Base-by-base conservation (phyloP, 73 alveolate species). In the Paramecium primaurelia region DNA sequence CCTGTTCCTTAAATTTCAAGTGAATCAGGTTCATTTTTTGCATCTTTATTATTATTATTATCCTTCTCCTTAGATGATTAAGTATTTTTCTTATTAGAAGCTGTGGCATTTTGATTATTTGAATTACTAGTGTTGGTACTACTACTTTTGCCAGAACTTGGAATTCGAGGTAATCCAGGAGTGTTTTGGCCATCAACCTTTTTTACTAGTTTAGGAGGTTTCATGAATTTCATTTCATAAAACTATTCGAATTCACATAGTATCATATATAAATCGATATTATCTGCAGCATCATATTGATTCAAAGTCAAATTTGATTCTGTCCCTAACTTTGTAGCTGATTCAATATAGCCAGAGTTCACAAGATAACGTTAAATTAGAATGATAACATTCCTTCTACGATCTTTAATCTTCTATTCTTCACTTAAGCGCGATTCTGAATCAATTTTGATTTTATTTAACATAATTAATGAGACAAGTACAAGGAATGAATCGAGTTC, bases 171-270 rank as follows among this genome's bases (percentile, higher is more conserved):
- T 60, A 92, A 97, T 89, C 84, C 95, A 8, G 77, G 77, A 8
- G 77, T 59, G 58, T 95, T 94, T 92, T 77, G 73, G 18, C 77
- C 71, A 44, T 95, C 94, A 30, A 90, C 94, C 92, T 97, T 97
- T 94, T 95, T 96, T 1, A 96, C 96, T 64, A 97, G 93, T 58
- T 93, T 96, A 0, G 99, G 99, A 86, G 93, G 96, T 93, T 96
- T 97, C 58, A 93, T 92, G 92, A 97, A 96, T 95, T 94, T 97
- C 95, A 96, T 77, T 80, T 96, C 96, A 93, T 95, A 98, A 90
- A 97, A 98, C 75, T 97, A 99, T 84, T 98, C 99, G 88, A 94
- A 98, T 92, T 98, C 99, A 91, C 95, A 92, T 9, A 98, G 95
- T 10, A 98, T 97, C 86, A 95, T 92, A 77, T 88, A 96, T 85